Conservation (phyloP, 768 basidiomycete species). For the Lentinula edodes region DNA sequence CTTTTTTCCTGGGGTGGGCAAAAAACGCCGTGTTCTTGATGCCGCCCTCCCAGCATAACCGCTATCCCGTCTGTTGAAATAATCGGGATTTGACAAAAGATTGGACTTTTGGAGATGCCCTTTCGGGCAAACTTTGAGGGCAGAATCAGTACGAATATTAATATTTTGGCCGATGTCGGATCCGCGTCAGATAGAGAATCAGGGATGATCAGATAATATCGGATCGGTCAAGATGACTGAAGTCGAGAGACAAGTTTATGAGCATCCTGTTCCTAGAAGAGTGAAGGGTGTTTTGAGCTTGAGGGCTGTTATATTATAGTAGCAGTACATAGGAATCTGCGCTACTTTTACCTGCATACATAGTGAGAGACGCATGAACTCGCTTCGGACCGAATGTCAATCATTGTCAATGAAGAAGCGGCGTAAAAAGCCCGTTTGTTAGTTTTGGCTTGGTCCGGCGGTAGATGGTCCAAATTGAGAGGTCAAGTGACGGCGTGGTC, state of each 20-base stretch:
- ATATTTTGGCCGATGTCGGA: not conserved
- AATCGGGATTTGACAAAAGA: not conserved
- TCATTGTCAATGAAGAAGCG: not conserved
- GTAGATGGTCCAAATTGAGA: not conserved
- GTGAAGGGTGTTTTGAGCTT: no score
- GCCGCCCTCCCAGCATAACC: constrained; percentile 3
- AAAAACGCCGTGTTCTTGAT: constrained; percentile 6
- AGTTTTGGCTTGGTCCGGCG: no score
- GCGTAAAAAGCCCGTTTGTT: not conserved
- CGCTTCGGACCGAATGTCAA: not conserved
- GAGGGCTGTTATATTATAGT: no score
- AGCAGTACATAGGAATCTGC: no score
- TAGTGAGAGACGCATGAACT: not conserved
- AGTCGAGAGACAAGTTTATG: not conserved
- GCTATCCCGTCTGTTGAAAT: not conserved
- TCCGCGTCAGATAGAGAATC: not conserved
- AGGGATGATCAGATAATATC: not conserved
- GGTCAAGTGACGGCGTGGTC: not conserved
- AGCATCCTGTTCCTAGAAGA: no score
- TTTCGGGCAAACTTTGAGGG: not conserved
- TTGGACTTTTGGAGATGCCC: no score
- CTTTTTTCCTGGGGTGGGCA: not conserved
- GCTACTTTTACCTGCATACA: no score
- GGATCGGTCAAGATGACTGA: not conserved
- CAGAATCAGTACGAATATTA: no score